Evolutionary conservation across 257 asterid genomes (phyloP).

Genomic region (Perilla frutescens): DNA sequence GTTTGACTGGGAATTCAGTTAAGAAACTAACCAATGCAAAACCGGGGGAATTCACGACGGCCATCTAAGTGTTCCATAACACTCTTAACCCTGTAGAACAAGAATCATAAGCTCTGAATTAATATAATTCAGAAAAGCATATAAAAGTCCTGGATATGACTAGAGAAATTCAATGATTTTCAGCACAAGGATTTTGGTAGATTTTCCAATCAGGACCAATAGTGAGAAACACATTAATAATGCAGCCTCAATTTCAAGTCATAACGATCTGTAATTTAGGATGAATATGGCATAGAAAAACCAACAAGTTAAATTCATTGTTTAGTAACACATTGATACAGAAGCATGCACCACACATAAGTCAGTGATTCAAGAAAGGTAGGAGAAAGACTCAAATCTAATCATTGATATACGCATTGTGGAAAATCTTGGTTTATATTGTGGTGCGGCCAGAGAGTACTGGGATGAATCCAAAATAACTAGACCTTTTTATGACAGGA

Average conservation of each 20-base stretch:
- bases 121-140: background rate
- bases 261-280: background rate
- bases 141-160: background rate
- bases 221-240: conserved; percentile 1
- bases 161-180: background rate
- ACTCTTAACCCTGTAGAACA: conserved; percentile 74
- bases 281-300: too few relatives aligned
- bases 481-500: too few relatives aligned
- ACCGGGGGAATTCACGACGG: conserved; percentile 86
- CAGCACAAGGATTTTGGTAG: conserved; percentile 25
- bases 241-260: background rate
- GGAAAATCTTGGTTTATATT: too few relatives aligned
- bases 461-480: too few relatives aligned
- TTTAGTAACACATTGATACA: too few relatives aligned
- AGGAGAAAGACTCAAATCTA: too few relatives aligned
- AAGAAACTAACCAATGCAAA: conserved; percentile 74
- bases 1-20: conserved; percentile 12
- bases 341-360: too few relatives aligned
- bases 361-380: too few relatives aligned
- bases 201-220: background rate
- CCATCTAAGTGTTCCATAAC: conserved; percentile 92
- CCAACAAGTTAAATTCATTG: too few relatives aligned
- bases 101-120: conserved; percentile 16
- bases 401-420: too few relatives aligned
- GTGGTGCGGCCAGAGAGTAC: too few relatives aligned